phyloP scores from a whole-genome alignment of 208 protist genomes.

The Crithidia mellificae region DNA sequence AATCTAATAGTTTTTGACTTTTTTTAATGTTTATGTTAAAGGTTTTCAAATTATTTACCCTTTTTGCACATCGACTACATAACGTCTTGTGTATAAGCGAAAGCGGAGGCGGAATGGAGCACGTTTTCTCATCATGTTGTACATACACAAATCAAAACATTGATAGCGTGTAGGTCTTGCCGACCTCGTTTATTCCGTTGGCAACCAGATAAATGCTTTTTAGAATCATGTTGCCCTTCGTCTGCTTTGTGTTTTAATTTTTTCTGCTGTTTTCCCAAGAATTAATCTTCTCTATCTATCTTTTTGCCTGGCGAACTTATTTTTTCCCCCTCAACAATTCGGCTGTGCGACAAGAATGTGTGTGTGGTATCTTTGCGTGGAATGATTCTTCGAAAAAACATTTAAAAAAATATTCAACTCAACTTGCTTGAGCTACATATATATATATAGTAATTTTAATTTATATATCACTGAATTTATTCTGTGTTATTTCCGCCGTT shows the following conservation, averaged over 20 bases:
- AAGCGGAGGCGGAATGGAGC: too few relatives aligned
- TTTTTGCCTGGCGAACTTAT: background rate
- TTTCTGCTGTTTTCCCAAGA: slow-evolving; percentile 7
- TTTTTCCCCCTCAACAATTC: slow-evolving; percentile 9
- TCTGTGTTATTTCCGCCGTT: too few relatives aligned
- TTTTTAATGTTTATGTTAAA: too few relatives aligned
- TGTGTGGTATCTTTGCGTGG: background rate
- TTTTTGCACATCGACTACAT: background rate
- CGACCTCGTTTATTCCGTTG: background rate
- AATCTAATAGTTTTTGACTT: background rate
- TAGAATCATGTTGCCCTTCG: background rate
- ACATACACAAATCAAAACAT: too few relatives aligned
- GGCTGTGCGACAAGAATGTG: background rate
- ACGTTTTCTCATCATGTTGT: too few relatives aligned
- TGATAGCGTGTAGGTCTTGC: too few relatives aligned
- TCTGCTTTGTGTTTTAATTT: slow-evolving; percentile 1
- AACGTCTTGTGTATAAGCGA: too few relatives aligned
- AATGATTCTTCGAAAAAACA: background rate
- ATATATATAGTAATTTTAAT: background rate
- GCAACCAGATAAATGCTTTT: background rate
- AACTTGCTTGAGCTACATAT: background rate
- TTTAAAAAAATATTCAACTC: background rate
- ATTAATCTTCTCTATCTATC: too few relatives aligned
- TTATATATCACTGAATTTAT: background rate
- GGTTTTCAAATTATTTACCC: too few relatives aligned